Percentiles rank a stretch among this genome's conserved stretches.
Conservation (phyloP, 2,329 filamentous ascomycete species). For the Neobulgaria alba region DNA sequence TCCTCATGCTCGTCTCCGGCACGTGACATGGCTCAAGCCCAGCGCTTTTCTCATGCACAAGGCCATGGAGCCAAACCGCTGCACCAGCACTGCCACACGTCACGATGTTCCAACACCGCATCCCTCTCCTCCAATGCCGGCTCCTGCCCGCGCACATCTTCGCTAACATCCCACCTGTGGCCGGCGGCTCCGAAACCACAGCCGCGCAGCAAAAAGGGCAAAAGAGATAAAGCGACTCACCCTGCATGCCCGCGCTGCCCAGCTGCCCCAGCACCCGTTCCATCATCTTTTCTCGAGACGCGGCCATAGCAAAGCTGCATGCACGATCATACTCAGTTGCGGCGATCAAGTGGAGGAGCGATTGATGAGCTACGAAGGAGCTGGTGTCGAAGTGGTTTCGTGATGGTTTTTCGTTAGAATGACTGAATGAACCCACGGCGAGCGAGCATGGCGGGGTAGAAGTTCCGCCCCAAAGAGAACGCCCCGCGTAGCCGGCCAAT, state of each 20-base stretch:
- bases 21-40: neutral
- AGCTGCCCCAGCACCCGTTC: constrained; percentile 20
- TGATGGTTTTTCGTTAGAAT: neutral
- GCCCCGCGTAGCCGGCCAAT: too few species aligned
- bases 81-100: too few species aligned
- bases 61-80: neutral
- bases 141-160: neutral
- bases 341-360: too few species aligned
- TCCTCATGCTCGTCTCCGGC: neutral
- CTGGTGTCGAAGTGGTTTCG: constrained; percentile 1
- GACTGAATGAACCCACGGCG: too few species aligned
- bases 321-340: constrained; percentile 3
- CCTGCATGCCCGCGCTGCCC: constrained; percentile 15
- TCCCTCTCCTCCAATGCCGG: neutral
- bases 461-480: too few species aligned
- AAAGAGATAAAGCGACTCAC: constrained; percentile 9
- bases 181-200: neutral
- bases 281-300: constrained; percentile 6
- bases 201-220: too few species aligned
- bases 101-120: neutral
- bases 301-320: constrained; percentile 5
- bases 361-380: neutral
- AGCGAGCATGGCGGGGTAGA: too few species aligned
- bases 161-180: neutral
- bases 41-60: neutral